Conservation (phyloP, 805 yeast genomes). For the Wickerhamiella alocasiicola region DNA sequence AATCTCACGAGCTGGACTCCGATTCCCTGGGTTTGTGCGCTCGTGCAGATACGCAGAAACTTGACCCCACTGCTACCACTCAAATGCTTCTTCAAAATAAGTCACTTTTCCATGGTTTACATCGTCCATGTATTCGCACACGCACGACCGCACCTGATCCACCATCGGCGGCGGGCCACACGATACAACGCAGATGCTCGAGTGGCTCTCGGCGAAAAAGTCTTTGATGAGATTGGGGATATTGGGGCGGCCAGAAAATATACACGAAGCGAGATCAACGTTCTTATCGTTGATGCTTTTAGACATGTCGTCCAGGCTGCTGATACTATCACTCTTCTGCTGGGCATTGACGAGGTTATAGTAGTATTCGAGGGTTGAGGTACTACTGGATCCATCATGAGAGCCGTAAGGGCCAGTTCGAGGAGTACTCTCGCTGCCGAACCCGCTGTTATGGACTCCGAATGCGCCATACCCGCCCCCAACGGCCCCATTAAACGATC, state of each 20-base stretch:
- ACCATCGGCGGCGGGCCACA: conserved; percentile 24
- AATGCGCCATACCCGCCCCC: not conserved
- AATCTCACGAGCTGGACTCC: too few species aligned
- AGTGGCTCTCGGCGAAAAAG: conserved; percentile 39
- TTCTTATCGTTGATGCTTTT: not conserved
- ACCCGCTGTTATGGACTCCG: not conserved
- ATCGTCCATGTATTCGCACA: conserved; percentile 14
- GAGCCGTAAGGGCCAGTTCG: not conserved
- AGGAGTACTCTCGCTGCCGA: too few species aligned
- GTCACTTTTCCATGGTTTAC: conserved; percentile 39
- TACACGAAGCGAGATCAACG: conserved; percentile 11
- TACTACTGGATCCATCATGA: not conserved
- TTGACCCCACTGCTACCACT: conserved; percentile 55
- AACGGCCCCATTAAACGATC: too few species aligned
- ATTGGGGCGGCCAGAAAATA: conserved; percentile 29
- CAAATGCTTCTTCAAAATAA: conserved; percentile 61
- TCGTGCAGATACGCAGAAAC: not conserved
- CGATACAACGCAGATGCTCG: conserved; percentile 30
- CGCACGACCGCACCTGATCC: conserved; percentile 20
- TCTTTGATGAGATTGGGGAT: conserved; percentile 30
- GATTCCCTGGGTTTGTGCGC: too few species aligned
- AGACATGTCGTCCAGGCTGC: not conserved
- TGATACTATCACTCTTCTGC: not conserved
- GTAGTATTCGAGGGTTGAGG: not conserved
- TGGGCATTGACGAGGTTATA: not conserved